These are phyloP conservation scores for Aspergillus olivimuriae DNA, from an alignment of 495 filamentous ascomycete species.

Conservation along the genomic window DNA sequence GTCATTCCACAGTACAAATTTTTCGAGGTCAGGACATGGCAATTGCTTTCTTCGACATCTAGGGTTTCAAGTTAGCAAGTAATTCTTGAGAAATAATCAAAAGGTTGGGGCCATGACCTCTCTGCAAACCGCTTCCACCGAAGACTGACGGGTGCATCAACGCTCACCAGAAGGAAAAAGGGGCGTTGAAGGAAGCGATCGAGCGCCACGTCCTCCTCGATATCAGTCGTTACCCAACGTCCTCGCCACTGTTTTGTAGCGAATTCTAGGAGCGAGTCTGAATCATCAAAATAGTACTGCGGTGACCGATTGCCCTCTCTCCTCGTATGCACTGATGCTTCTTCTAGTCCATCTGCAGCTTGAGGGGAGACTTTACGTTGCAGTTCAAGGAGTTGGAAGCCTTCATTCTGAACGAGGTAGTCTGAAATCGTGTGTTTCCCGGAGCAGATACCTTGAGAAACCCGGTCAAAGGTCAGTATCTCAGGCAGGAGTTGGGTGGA, in stretches of 20 bases:
- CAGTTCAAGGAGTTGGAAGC: constrained; percentile 51
- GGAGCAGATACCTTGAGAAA: constrained; percentile 68
- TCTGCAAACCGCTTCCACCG: constrained; percentile 70
- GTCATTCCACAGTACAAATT: constrained; percentile 74
- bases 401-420: constrained; percentile 71
- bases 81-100: too few species aligned
- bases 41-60: constrained; percentile 39
- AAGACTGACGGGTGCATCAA: constrained; percentile 80
- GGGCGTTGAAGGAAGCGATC: constrained; percentile 71
- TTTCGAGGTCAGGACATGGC: constrained; percentile 56
- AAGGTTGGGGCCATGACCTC: constrained; percentile 34
- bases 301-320: constrained; percentile 16
- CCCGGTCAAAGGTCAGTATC: constrained; percentile 11
- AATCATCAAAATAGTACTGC: constrained; percentile 46
- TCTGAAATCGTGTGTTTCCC: constrained; percentile 82
- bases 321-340: constrained; percentile 19
- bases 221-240: constrained; percentile 77
- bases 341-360: constrained; percentile 22
- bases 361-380: constrained; percentile 11
- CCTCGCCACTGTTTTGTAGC: constrained; percentile 79
- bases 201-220: constrained; percentile 59
- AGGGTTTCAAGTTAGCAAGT: constrained; percentile 1
- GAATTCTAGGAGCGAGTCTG: constrained; percentile 66
- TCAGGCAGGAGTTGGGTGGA: constrained; percentile 2
- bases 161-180: constrained; percentile 86